Base-by-base conservation (phyloP, 2,329 filamentous ascomycete genomes). In the Cladosporium halotolerans region DNA sequence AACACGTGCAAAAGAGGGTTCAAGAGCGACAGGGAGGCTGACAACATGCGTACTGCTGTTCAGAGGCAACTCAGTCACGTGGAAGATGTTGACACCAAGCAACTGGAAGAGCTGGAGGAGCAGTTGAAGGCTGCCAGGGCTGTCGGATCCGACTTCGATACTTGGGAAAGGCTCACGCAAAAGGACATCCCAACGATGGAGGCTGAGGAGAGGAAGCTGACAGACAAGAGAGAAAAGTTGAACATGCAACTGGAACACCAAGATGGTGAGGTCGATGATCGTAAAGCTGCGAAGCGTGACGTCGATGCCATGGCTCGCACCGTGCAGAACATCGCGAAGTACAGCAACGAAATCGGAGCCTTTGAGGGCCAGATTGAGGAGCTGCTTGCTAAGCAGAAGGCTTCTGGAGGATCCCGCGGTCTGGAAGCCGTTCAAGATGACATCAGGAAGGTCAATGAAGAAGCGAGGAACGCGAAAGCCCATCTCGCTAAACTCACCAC, bases 341-440 rank as follows among this genome's bases (percentile, higher is more conserved):
- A 85, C 41, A 75, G 83, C 58, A 79, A 77, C 56, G 89, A 96
- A 42, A 86, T 92, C 55, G 76, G 76, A 44, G 83, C 84, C 36
- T 83, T 88, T 4, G 81, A 88, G 62, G 72, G 73, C 38, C 86
- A 96, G 67, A 85, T 96, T 46, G 77, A 85, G 53, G 83, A 87
- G 51, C 80, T 96, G 46, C 77, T 82, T 54, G 83, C 83, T 8
- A 89, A 90, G 60, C 87, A 96, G 65, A 83, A 86, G 63, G 81
- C 84, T 11, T 76, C 79, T 23, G 80, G 81, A 10, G 69, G 78
- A 9, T 79, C 81, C 11, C 82, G 88, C 57, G 88, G 87, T 31
- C 79, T 89, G 6, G 88, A 95, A 51, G 88, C 93, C 60, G 90
- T 97, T 50, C 87, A 93, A 62, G 84, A 88, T 50, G 81, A 90